phyloP scores from a whole-genome alignment of 352 stramenopile species.

The Globisporangium spinosum region DNA sequence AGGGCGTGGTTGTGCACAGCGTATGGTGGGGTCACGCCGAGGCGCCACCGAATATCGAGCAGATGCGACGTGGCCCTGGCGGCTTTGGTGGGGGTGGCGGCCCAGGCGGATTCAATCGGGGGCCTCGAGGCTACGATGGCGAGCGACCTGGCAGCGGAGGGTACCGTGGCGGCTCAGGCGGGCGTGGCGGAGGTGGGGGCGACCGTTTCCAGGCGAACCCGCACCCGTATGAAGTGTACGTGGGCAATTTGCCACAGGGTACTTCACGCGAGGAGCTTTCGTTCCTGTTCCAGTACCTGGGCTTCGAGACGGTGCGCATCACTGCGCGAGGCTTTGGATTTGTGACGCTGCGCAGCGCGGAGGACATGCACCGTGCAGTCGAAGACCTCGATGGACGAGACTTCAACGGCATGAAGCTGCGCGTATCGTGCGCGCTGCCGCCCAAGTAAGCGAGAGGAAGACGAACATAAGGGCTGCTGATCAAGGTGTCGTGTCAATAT shows the following conservation, averaged over 20 bases:
- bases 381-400: slow-evolving; percentile 77
- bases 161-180: slow-evolving; percentile 29
- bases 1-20: slow-evolving; percentile 72
- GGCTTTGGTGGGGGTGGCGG: slow-evolving; percentile 29
- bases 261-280: slow-evolving; percentile 76
- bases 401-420: slow-evolving; percentile 77
- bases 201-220: slow-evolving; percentile 46
- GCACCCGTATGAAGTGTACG: slow-evolving; percentile 78
- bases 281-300: slow-evolving; percentile 78
- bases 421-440: slow-evolving; percentile 55
- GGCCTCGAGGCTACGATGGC: slow-evolving; percentile 31
- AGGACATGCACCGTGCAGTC: slow-evolving; percentile 77
- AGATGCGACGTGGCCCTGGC: slow-evolving; percentile 35
- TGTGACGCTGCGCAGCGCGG: slow-evolving; percentile 70
- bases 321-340: slow-evolving; percentile 80
- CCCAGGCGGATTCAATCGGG: slow-evolving; percentile 19
- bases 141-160: slow-evolving; percentile 29
- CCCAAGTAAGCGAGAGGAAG: slow-evolving; percentile 28
- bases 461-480: background rate
- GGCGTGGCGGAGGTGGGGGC: slow-evolving; percentile 26
- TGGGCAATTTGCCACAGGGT: slow-evolving; percentile 77
- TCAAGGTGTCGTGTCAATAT: background rate
- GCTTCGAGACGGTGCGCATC: slow-evolving; percentile 83
- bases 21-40: slow-evolving; percentile 85
- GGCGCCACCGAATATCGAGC: slow-evolving; percentile 60